These are phyloP conservation scores for Simmondsia chinensis DNA, from an alignment of 148 eudicot genomes.

Conservation along the genomic window DNA sequence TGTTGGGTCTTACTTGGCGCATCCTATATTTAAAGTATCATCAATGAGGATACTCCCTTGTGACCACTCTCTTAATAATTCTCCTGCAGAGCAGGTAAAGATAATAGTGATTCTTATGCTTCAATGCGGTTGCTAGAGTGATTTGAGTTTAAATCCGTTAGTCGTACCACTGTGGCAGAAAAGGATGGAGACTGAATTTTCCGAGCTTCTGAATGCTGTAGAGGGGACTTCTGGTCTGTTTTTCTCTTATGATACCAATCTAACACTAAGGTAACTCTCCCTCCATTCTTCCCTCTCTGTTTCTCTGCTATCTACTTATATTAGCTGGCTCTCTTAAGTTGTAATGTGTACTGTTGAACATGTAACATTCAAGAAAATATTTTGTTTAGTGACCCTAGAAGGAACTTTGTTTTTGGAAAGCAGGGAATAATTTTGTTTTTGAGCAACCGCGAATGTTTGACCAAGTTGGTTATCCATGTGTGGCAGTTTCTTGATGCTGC, in stretches of 20 bases:
- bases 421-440: too few species aligned
- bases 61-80: constrained; percentile 65
- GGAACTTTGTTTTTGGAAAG: too few species aligned
- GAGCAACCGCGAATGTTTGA: too few species aligned
- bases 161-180: constrained; percentile 39
- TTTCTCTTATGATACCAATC: constrained; percentile 87
- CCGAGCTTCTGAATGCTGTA: constrained; percentile 54
- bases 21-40: constrained; percentile 71
- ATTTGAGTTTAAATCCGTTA: constrained; percentile 6
- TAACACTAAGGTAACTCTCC: constrained; percentile 94
- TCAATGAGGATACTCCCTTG: constrained; percentile 84
- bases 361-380: too few species aligned
- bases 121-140: background rate
- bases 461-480: too few species aligned
- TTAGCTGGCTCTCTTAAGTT: too few species aligned
- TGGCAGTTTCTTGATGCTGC: too few species aligned
- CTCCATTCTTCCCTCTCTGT: constrained; percentile 3
- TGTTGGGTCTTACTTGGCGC: constrained; percentile 83
- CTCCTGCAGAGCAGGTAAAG: constrained; percentile 73
- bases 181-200: constrained; percentile 85
- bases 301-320: background rate
- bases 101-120: background rate
- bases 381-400: too few species aligned
- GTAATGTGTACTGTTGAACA: too few species aligned
- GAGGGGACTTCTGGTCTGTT: constrained; percentile 70